Base-by-base conservation (phyloP, 108 stramenopile genomes). In the Poteriospumella lacustris region DNA sequence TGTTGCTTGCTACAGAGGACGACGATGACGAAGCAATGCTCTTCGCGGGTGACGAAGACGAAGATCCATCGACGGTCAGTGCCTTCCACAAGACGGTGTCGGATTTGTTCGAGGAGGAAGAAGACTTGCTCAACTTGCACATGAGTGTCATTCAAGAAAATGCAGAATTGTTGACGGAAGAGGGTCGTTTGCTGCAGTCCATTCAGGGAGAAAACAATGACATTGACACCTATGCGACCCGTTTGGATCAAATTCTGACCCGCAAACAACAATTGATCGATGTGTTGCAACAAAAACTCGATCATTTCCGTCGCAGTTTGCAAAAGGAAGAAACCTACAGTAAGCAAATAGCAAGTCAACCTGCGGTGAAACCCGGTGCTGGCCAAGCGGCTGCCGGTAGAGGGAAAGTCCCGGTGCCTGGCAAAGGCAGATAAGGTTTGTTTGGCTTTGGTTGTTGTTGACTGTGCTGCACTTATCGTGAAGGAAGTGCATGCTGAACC, bases 141-240 rank as follows among this genome's bases (percentile, higher is more conserved):
- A 96, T 99, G 94, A 83, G 76, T 62, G 82, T 82, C 3, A 88
- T 89, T 5, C 87, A 95, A 76, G 91, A 92, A 44, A 95, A 94
- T 68, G 98, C 98, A 1, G 95, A 97, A 72, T 83, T 96, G 59
- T 79, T 94, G 0, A 94, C 94, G 5, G 91, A 95, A 69, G 98
- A 99, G 79, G 95, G 95, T 9, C 44, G 88, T 1, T 80, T 99
- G 59, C 84, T 99, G 62, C 90, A 91, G 68, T 70, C 69, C 43
- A 87, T 96, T 19, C 94, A 97, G 79, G 88, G 91, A 56, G 89
- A 92, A 31, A 86, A 85, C 58, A 88, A 93, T 69, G 94, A 94
- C 83, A 90, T 97, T 78, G 96, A 96, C 76, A 84, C 82, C 24
- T 97, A 96, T 84, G 95, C 95, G 0, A 68, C 80, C 34, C 85